Conservation (phyloP, 345 rosid genomes). For the Arabis alpina region DNA sequence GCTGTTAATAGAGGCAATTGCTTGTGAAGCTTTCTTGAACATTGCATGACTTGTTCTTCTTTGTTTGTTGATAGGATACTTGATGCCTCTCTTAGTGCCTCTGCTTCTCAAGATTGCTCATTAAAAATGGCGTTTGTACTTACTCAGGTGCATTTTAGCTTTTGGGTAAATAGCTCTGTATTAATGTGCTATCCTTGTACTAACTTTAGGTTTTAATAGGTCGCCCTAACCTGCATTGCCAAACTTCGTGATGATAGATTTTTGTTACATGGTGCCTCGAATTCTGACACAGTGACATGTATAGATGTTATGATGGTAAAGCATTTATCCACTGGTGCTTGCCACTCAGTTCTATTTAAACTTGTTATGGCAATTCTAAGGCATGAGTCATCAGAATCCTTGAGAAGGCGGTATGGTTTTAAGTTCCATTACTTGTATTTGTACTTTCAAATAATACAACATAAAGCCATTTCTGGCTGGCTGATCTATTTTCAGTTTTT, state of each 20-base stretch:
- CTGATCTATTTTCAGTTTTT: conserved; percentile 1
- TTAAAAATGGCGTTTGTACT: conserved; percentile 86
- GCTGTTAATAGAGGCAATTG: too few relatives aligned
- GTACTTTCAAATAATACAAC: conserved; percentile 14
- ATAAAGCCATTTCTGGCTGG: conserved; percentile 20
- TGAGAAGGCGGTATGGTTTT: conserved; percentile 84
- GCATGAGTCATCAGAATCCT: conserved; percentile 90
- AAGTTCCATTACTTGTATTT: conserved; percentile 23
- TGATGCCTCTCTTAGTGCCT: conserved; percentile 86
- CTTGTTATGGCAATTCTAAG: conserved; percentile 84
- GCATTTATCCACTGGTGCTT: conserved; percentile 90
- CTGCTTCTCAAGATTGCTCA: conserved; percentile 95
- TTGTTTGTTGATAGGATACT: conserved; percentile 68
- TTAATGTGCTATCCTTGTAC: conserved; percentile 9
- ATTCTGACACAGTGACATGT: conserved; percentile 74
- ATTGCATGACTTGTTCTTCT: conserved; percentile 39
- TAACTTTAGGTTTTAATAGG: conserved; percentile 53
- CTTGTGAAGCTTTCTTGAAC: conserved; percentile 19
- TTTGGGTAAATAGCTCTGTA: background rate
- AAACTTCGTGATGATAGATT: conserved; percentile 90
- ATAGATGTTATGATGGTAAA: conserved; percentile 83
- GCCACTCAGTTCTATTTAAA: conserved; percentile 82
- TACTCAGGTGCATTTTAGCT: conserved; percentile 63
- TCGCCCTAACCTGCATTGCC: conserved; percentile 98
- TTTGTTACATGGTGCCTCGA: conserved; percentile 62